Base-by-base conservation (phyloP, 1,284 basidiomycete genomes). In the Rugosomyces carneus region DNA sequence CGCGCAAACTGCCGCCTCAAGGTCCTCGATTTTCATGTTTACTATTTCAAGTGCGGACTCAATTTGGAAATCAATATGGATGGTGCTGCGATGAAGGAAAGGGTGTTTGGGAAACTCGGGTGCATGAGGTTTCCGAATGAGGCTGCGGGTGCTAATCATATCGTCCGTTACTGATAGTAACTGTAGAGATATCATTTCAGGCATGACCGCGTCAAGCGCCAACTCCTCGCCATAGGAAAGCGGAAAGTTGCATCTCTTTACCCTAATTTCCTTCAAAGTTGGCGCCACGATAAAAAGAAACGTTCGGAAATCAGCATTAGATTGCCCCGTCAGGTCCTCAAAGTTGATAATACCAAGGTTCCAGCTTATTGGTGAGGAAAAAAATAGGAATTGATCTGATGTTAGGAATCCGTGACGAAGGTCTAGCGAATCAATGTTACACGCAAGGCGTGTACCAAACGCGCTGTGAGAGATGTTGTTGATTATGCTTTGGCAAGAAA, bases 181-280 rank as follows among this genome's bases (percentile, higher is more conserved):
- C 13, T 13, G 29, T n/a, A 31, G 29, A 4, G 29, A 8, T n/a
- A 3, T 37, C 38, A 45, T 26, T 18, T 23, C 21, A 7, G 38
- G 37, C 31, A 45, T 45, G 3, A 35, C 20, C 6, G 37, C 38
- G 31, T 45, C 44, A 3, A 45, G 20, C 5, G 44, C 44, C 19
- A 15, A 20, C 29, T 40, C 44, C 7, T 45, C 44, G 3, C 15
- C 37, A 8, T 24, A 1, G 2, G 26, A 19, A 16, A 19, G 3
- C 13, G 13, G 13, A 5, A 45, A 38, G 5, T 27, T 29, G 10
- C 16, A 24, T n/a, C 24, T 18, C 16, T 10, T 15, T 4, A 45
- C 26, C 9, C 11, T 16, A 11, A 45, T 19, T 11, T 19, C 13
- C n/a, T 23, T 6, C 2, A 40, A 37, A 11, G 37, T 45, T 3